Base-by-base conservation (phyloP, 2,329 filamentous ascomycete genomes). In the Aureobasidium namibiae region DNA sequence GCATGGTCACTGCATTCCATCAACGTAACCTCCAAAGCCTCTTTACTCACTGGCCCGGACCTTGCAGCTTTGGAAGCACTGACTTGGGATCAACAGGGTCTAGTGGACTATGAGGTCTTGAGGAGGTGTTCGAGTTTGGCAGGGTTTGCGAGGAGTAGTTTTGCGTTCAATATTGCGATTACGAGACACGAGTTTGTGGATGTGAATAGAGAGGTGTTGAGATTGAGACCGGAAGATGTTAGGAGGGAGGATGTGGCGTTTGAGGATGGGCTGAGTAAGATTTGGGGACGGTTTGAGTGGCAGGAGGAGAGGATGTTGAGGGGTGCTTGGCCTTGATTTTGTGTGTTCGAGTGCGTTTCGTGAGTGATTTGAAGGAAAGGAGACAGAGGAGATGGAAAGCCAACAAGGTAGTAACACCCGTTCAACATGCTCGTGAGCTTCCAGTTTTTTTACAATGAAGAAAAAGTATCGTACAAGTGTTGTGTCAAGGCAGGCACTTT, bases 71-170 rank as follows among this genome's bases (percentile, higher is more conserved):
- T 81, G 5, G 60, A 68, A 13, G 60, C 61, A 21, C 65, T 81
- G 38, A 74, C 67, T 21, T 79, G 74, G 74, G 78, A 80, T 65
- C 78, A 81, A 67, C 74, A 76, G 60, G 75, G 73, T 3, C 67
- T 81, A 21, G 73, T 81, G 7, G 79, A 82, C 65, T 80, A 77
- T 66, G 76, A 80, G 63, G 73, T 82, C 4, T 67, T 80, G 63
- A 67, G 75, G 53, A 69, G 75, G 26, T 74, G 75, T 21, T 73
- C 72, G 11, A 67, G 74, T 18, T 74, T 80, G 60, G 72, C 72
- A 0, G 79, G 79, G 0, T 68, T 75, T 10, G 73, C 74, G 9
- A 73, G 73, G 65, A 78, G 75, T 60, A 73, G 70, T 61, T 79
- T 80, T 56, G 73, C 74, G 14, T 80, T 77, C 73, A 76, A 76